Evolutionary conservation across 495 filamentous ascomycete species (phyloP).

Genomic region (Beverwykella pulmonaria): DNA sequence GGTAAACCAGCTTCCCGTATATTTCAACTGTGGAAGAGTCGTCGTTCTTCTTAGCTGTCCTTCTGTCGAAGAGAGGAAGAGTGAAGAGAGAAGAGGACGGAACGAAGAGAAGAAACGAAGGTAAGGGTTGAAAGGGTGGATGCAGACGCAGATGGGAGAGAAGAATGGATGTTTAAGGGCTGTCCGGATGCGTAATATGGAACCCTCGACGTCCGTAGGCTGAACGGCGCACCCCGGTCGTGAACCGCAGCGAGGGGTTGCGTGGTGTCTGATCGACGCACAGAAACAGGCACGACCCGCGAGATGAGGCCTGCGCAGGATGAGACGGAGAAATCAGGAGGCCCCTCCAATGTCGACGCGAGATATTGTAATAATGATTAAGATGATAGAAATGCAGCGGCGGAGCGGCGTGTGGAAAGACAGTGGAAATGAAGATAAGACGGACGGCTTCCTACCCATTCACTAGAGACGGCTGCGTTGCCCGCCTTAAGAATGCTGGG

Average conservation of each 20-base stretch:
- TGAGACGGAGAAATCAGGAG: neutral
- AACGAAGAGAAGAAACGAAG: constrained; percentile 16
- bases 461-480: neutral
- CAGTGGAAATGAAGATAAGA: neutral
- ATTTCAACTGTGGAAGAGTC: constrained; percentile 17
- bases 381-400: too few relatives aligned
- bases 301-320: neutral
- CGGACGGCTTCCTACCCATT: neutral
- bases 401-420: too few relatives aligned
- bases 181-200: neutral
- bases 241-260: neutral
- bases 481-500: too few relatives aligned
- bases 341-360: neutral
- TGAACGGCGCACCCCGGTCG: constrained; percentile 6
- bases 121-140: constrained; percentile 13
- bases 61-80: constrained; percentile 1
- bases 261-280: constrained; percentile 11
- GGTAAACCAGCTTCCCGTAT: constrained; percentile 26
- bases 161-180: constrained; percentile 23
- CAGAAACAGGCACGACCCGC: constrained; percentile 12
- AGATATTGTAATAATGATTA: too few relatives aligned
- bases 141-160: constrained; percentile 1
- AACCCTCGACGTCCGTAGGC: neutral
- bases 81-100: constrained; percentile 1
- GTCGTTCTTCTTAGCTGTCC: neutral